Evolutionary conservation across 805 yeast species (phyloP), one percentile per base, ranked within the genome.

Genomic region (Lachancea dasiensis): DNA sequence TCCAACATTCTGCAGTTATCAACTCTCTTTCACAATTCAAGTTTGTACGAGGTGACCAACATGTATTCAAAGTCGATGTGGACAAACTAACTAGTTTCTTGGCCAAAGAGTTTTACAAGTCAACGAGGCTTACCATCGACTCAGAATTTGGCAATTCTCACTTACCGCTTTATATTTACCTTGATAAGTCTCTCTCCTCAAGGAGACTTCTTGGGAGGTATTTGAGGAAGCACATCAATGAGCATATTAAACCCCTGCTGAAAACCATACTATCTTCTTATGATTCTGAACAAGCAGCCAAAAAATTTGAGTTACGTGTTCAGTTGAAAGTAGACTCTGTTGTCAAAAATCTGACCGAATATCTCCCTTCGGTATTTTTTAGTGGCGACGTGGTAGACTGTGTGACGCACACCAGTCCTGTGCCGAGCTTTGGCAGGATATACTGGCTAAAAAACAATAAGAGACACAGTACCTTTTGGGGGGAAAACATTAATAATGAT

Each of bases 361-460:
- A 36, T 20, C 19, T 55, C 14, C 58, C 60, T 1, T 50, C 60
- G 2, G 44, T 44, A 5, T 45, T 41, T 29, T 57, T 52, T 32
- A 35, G 47, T 6, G 47, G 50, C 17, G 44, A 42, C 21, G 45
- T 49, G 3, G 43, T 52, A 3, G 64, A 59, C 27, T 51, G 62
- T 31, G 37, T 59, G n/a, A 31, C 48, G 7, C 38, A 39, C 11
- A 33, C 42, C 3, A 54, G 62, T 33, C 57, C 63, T 6, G 49
- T 56, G 2, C 48, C 50, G 10, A 51, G 52, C 2, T 62, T 60
- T 38, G 57, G 53, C 16, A 54, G 64, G 36, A 45, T 62, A 22
- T 49, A 54, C 39, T 61, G 67, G 67, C 41, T 60, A 20, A 58
- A 57, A 26, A 49, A 50, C 5, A 42, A 45, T 2, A 54, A 50